Base-by-base conservation (phyloP, 257 asterid species). In the Coffea canephora region DNA sequence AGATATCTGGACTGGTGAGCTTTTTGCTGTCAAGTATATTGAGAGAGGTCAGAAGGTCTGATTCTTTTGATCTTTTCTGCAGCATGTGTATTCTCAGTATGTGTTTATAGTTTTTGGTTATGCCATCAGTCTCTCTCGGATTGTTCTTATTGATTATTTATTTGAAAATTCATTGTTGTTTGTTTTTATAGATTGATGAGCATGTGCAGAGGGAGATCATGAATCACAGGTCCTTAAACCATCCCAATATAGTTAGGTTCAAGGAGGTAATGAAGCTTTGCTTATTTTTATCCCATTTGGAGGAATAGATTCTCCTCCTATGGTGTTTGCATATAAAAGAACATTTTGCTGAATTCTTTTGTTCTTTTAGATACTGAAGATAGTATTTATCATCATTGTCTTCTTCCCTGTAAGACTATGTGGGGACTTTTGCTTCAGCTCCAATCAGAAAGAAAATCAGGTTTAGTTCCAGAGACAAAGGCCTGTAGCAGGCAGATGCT, bases 121-220 rank as follows among this genome's bases (percentile, higher is more conserved):
- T 55, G 43, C 6, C 34, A 43, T 74, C 49, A 18, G 27, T 16
- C 23, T 27, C 23, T 27, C 25, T 54, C 14, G 14, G n/a, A 8
- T 16, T 75, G 6, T 1, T 18, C 34, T 43, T 43, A 52, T 69
- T 78, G 39, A 54, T 36, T 41, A 27, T 23, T 54, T 39, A 48
- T 4, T 54, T 46, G 27, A 3, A 19, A 70, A 49, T 80, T 76
- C 11, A 0, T 50, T 78, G 19, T 57, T 64, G n/a, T 71, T 76
- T 66, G 48, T 25, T 4, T 77, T 13, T 74, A 0, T 78, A 91
- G 97, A 91, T 91, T 82, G 95, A 93, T 85, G 97, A 93, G 54
- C 92, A 93, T 85, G 96, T 93, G 43, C 94, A 90, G 49, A 91
- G 96, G 85, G 97, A 93, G 80, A 93, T 91, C 85, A 87, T 91